Base-by-base conservation (phyloP, 148 eudicot genomes). In the Dysphania ambrosioides region DNA sequence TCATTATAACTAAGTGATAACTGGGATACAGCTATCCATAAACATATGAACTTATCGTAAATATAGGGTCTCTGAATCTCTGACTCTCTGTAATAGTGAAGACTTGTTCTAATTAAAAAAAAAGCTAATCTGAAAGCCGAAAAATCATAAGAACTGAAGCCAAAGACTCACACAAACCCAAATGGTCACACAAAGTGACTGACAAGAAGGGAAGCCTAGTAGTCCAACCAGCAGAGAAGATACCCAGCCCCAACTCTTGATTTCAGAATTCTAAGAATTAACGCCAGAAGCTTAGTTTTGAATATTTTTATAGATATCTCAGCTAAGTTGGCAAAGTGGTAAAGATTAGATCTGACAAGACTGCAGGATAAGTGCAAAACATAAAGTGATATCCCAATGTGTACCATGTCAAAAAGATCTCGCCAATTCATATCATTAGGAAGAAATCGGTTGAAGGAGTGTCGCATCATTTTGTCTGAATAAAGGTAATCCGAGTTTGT, bases 331-430 rank as follows among this genome's bases (percentile, higher is more conserved):
- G n/a, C n/a, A n/a, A n/a, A n/a, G n/a, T n/a, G n/a, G n/a, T n/a
- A n/a, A n/a, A n/a, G n/a, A n/a, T n/a, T n/a, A n/a, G n/a, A n/a
- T n/a, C n/a, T n/a, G n/a, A n/a, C n/a, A n/a, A n/a, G n/a, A n/a
- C n/a, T n/a, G n/a, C n/a, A n/a, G n/a, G n/a, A n/a, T n/a, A 26
- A 66, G 32, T 8, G 32, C 13, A 18, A 49, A 26, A 21, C 29
- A 38, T 16, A 16, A 8, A 27, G 49, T 19, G 32, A 19, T 8
- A 55, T n/a, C 8, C 35, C 44, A 41, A 34, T 63, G 79, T 87
- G n/a, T 76, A 94, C 98, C 89, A 94, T 91, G 73, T 91, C 98
- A 84, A 94, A 94, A 38, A 94, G 89, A 83, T 91, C 98, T 78
- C 92, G 82, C 98, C 98, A 94, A 73, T 61, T 77, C 97, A 91